phyloP scores from a whole-genome alignment of 2,329 filamentous ascomycete species.

The Saccharata proteae region DNA sequence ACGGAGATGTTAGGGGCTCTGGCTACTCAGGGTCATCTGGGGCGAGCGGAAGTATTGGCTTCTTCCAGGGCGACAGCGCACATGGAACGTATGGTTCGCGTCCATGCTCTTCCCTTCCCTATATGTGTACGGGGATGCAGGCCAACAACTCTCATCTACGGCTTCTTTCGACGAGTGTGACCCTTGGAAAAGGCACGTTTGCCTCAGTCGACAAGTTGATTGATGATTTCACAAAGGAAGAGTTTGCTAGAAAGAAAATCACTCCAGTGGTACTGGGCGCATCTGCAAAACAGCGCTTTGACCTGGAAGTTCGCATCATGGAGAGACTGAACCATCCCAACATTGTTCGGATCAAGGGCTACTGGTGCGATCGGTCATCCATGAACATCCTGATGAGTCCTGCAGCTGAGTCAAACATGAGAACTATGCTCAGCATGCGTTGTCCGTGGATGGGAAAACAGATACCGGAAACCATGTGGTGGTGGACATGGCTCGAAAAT shows the following conservation, averaged over 20 bases:
- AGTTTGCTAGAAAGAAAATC: neutral
- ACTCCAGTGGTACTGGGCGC: neutral
- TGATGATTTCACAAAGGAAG: neutral
- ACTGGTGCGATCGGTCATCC: neutral
- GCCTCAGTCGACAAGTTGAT: neutral
- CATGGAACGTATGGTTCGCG: too few relatives aligned
- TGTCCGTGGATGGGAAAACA: neutral
- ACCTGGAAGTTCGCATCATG: neutral
- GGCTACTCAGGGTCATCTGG: too few relatives aligned
- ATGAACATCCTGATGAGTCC: neutral
- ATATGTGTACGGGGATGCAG: too few relatives aligned
- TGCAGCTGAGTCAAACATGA: neutral
- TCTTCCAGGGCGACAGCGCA: too few relatives aligned
- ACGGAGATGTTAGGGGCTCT: too few relatives aligned
- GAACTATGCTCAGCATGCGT: neutral
- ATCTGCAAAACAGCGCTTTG: neutral
- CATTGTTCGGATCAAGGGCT: neutral
- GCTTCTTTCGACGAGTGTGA: neutral
- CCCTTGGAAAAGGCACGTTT: neutral
- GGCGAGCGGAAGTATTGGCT: too few relatives aligned
- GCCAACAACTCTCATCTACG: too few relatives aligned
- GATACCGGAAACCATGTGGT: neutral
- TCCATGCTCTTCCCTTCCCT: too few relatives aligned
- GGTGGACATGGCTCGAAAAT: neutral
- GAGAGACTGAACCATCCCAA: neutral